These are phyloP conservation scores for Colletotrichum sp. DNA, from an alignment of 2,329 filamentous ascomycete genomes.

Conservation along the genomic window DNA sequence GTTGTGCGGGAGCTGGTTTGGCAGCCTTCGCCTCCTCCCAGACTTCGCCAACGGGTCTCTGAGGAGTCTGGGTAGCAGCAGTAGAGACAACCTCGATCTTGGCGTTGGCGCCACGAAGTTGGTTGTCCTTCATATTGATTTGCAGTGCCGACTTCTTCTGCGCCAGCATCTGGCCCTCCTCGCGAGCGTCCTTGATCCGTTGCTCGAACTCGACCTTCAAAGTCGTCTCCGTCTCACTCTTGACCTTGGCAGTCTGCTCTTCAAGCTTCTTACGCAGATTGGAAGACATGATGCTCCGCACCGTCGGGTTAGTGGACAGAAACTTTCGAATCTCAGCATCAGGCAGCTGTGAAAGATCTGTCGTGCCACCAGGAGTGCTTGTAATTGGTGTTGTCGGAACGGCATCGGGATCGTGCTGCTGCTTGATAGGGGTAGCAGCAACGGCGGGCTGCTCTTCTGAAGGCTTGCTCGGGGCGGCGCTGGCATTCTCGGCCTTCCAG, in stretches of 20 bases:
- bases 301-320: constrained; percentile 59
- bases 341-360: constrained; percentile 52
- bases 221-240: constrained; percentile 55
- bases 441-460: constrained; percentile 24
- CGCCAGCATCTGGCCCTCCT: constrained; percentile 73
- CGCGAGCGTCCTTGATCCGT: constrained; percentile 58
- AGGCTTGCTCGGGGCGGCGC: constrained; percentile 25
- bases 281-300: constrained; percentile 62
- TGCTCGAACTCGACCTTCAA: constrained; percentile 55
- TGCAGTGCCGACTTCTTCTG: constrained; percentile 77
- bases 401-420: constrained; percentile 32
- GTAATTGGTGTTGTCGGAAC: constrained; percentile 41
- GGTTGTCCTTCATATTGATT: constrained; percentile 80
- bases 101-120: constrained; percentile 65
- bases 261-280: constrained; percentile 77
- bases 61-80: constrained; percentile 84
- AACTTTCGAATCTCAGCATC: constrained; percentile 64
- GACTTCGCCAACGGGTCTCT: constrained; percentile 83
- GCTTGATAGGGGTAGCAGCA: constrained; percentile 46
- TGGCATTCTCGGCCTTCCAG: constrained; percentile 59
- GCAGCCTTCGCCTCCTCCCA: constrained; percentile 78
- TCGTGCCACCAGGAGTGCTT: constrained; percentile 27
- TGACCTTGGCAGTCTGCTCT: constrained; percentile 65
- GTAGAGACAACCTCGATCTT: constrained; percentile 82
- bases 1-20: constrained; percentile 26